Conservation (phyloP, 2,329 filamentous ascomycete species). For the Fusarium albosuccineum region DNA sequence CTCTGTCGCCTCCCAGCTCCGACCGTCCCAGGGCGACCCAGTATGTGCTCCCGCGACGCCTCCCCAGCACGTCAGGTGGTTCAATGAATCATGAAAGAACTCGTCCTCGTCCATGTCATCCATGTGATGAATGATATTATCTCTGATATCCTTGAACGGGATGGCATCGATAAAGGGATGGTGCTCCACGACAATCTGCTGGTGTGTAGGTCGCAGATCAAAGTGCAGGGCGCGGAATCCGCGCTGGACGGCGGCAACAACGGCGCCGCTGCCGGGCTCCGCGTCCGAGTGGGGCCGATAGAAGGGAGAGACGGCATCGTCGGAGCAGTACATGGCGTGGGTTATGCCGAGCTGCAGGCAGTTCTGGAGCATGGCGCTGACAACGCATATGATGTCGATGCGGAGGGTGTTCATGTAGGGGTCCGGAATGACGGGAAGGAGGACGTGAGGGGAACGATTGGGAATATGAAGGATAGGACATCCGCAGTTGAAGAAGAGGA, state of each 20-base stretch:
- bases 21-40: constrained; percentile 47
- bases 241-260: constrained; percentile 39
- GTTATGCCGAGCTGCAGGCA: constrained; percentile 45
- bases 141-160: constrained; percentile 45
- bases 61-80: constrained; percentile 49
- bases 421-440: constrained; percentile 43
- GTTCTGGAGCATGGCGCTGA: constrained; percentile 44
- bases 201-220: constrained; percentile 45
- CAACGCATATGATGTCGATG: constrained; percentile 45
- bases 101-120: constrained; percentile 45
- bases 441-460: constrained; percentile 30
- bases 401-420: constrained; percentile 44
- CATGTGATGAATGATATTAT: constrained; percentile 43
- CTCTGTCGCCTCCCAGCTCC: constrained; percentile 49
- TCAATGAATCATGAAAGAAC: constrained; percentile 48
- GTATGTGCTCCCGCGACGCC: constrained; percentile 41
- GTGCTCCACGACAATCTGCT: constrained; percentile 42
- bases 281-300: constrained; percentile 33
- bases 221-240: constrained; percentile 41
- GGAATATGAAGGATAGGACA: constrained; percentile 44
- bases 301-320: constrained; percentile 44
- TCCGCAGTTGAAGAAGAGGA: constrained; percentile 44
- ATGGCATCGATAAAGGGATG: constrained; percentile 47
- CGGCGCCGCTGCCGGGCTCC: constrained; percentile 23
- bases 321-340: constrained; percentile 41